Base-by-base conservation (phyloP, 129 eudicot species). In the Pulicaria dysenterica region DNA sequence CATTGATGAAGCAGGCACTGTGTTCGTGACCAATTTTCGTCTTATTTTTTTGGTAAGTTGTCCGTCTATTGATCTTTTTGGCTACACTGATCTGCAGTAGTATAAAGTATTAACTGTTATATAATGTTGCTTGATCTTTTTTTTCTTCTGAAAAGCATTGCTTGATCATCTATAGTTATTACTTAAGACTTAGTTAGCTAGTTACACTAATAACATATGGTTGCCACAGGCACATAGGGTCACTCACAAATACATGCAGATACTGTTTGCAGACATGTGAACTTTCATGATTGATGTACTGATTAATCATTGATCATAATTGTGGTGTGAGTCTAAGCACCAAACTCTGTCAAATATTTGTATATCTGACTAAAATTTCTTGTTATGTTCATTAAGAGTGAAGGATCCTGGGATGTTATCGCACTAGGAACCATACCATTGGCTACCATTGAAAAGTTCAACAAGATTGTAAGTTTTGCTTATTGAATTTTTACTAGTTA, bases 351-450 rank as follows among this genome's bases (percentile, higher is more conserved):
- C 36, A 42, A 47, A 16, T 49, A 42, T 10, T 43, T 68, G 65
- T 59, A 70, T 73, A 14, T 64, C 75, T 66, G 51, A 75, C 65
- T 14, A 11, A 15, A 40, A 64, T 39, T 64, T 83, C 31, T 24
- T 50, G 31, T 57, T 59, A 70, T 66, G 50, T n/a, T 77, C 14
- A 43, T 69, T 24, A 68, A 95, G 99, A 90, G 95, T 74, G 97
- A 88, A 71, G 95, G 79, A 62, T 86, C 91, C 61, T 83, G 94
- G 78, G 86, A 85, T 68, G 81, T 95, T 56, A 85, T 88, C 64
- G 81, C 84, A 75, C 88, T 90, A 71, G 99, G 99, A 73, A 95
- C 99, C 31, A 91, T 90, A 80, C 91, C 99, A 2, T 79, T 95
- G 80, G 90, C 96, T 9, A 85, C 96, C 70, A 86, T 95, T 11